Conservation (phyloP, 208 protist species). For the Crithidia sp. region DNA sequence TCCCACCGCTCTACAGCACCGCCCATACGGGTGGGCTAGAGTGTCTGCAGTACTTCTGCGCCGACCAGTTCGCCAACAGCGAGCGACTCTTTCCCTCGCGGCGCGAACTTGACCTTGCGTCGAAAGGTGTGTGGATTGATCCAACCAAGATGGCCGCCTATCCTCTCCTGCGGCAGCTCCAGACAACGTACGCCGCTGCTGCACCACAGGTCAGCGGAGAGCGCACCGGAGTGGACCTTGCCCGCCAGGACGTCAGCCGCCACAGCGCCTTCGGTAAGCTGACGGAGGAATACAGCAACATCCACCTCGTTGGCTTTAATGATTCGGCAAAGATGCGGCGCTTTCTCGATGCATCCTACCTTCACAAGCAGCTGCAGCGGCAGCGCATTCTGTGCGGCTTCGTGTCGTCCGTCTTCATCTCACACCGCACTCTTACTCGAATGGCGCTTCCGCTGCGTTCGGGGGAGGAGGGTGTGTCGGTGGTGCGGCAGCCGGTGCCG, state of each 20-base stretch:
- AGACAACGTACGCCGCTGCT: conserved; percentile 6
- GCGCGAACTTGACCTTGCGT: conserved; percentile 56
- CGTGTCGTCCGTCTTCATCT: conserved; percentile 42
- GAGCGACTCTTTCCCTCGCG: conserved; percentile 42
- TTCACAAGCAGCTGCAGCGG: conserved; percentile 26
- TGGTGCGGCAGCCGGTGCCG: conserved; percentile 7
- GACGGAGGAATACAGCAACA: conserved; percentile 7
- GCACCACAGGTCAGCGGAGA: not conserved
- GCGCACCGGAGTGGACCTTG: conserved; percentile 37
- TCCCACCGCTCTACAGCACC: conserved; percentile 46
- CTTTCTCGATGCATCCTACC: not conserved
- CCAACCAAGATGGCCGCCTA: conserved; percentile 51
- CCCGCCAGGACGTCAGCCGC: conserved; percentile 34
- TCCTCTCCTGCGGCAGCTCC: conserved; percentile 52
- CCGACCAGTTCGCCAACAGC: conserved; percentile 74
- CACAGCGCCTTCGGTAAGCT: conserved; percentile 36
- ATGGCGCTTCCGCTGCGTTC: conserved; percentile 24
- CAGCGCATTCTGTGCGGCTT: conserved; percentile 58
- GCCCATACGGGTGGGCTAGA: conserved; percentile 50
- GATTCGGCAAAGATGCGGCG: not conserved
- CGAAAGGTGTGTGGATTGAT: conserved; percentile 45
- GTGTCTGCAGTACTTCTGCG: conserved; percentile 66
- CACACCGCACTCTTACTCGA: conserved; percentile 20
- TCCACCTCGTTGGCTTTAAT: conserved; percentile 34
- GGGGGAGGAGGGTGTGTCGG: conserved; percentile 39